Evolutionary conservation across 2,329 filamentous ascomycete species (phyloP).

Genomic region (Penicillium sp.): DNA sequence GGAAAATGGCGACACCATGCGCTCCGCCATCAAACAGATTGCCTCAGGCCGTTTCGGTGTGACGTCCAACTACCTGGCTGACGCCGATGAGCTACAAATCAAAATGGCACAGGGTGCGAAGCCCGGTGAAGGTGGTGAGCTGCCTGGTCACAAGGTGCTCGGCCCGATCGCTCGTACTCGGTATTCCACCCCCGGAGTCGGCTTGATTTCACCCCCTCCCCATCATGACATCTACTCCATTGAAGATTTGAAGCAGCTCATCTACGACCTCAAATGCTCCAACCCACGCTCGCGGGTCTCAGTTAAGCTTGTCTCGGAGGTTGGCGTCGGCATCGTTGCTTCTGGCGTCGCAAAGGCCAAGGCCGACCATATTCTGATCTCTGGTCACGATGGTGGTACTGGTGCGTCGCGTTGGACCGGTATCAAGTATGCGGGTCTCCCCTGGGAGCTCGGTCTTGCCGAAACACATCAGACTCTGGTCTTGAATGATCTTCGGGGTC

Average conservation of each 20-base stretch:
- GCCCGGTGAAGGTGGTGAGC: conserved; percentile 93
- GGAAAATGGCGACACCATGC: conserved; percentile 92
- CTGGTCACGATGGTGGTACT: conserved; percentile 92
- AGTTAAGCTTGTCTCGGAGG: conserved; percentile 96
- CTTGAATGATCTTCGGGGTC: conserved; percentile 88
- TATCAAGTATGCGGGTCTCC: conserved; percentile 92
- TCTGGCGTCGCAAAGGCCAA: conserved; percentile 97
- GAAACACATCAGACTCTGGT: conserved; percentile 97
- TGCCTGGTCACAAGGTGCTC: conserved; percentile 94
- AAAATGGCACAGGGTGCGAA: conserved; percentile 99
- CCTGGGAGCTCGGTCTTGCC: conserved; percentile 92
- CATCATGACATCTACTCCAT: conserved; percentile 99
- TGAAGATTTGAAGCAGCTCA: conserved; percentile 94
- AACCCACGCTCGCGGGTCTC: conserved; percentile 88
- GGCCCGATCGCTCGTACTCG: conserved; percentile 88
- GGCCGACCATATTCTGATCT: conserved; percentile 93
- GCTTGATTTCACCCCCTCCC: conserved; percentile 89
- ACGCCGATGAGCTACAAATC: conserved; percentile 94
- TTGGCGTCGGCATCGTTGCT: conserved; percentile 93
- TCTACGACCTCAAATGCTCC: conserved; percentile 95
- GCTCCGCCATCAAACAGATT: conserved; percentile 95
- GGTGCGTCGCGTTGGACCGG: conserved; percentile 96
- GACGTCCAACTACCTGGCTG: conserved; percentile 87
- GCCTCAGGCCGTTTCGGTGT: conserved; percentile 95
- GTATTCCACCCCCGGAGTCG: conserved; percentile 93